Conservation (phyloP, 73 alveolate genomes). For the Blepharisma japonicum region DNA sequence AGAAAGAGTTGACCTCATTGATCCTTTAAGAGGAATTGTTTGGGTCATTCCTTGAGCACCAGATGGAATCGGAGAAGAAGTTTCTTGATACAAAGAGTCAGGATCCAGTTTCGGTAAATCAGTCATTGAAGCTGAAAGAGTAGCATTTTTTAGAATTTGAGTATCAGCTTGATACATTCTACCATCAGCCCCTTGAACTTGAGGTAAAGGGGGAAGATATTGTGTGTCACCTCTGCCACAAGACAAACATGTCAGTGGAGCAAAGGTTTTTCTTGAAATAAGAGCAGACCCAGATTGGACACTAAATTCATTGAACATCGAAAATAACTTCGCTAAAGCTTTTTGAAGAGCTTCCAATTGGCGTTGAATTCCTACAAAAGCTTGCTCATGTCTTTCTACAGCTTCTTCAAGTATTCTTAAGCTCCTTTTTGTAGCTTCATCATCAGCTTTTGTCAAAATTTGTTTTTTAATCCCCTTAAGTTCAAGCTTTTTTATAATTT, state of each 20-base stretch:
- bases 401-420: background rate
- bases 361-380: background rate
- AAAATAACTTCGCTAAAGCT: background rate
- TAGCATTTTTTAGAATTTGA: background rate
- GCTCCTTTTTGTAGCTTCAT: background rate
- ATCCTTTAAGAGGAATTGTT: too few species aligned
- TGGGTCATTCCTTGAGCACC: too few species aligned
- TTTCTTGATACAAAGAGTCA: too few species aligned
- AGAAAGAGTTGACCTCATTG: too few species aligned
- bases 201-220: background rate
- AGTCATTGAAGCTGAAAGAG: too few species aligned
- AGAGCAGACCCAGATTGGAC: background rate
- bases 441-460: background rate
- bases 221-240: constrained; percentile 12
- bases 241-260: background rate
- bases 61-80: too few species aligned
- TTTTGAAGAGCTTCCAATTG: constrained; percentile 1
- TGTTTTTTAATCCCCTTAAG: background rate
- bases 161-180: background rate
- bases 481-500: background rate
- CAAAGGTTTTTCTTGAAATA: background rate
- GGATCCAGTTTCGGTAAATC: too few species aligned
- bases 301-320: background rate
- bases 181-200: constrained; percentile 5
- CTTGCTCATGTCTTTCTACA: background rate